Evolutionary conservation across 2,329 filamentous ascomycete species (phyloP).

Genomic region (Talaromyces sp.): DNA sequence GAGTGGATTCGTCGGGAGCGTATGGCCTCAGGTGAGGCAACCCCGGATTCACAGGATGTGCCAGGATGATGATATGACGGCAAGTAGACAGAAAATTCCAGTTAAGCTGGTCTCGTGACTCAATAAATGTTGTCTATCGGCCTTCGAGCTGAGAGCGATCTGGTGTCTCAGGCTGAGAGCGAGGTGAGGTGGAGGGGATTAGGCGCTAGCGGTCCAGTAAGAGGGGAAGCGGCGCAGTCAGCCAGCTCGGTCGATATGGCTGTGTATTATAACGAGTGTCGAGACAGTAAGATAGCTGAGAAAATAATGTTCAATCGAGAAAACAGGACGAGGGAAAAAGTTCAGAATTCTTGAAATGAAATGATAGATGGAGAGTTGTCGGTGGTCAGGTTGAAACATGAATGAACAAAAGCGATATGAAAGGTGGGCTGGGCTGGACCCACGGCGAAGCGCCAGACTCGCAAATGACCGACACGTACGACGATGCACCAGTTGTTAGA

Average conservation of each 20-base stretch:
- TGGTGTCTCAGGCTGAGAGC: slow-evolving; percentile 1
- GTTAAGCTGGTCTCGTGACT: neutral
- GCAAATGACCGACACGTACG: neutral
- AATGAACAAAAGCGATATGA: neutral
- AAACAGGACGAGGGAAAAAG: neutral
- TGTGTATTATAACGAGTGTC: neutral
- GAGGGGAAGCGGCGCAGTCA: slow-evolving; percentile 10
- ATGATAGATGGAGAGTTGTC: neutral
- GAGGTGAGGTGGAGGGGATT: neutral
- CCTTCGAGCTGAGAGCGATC: neutral
- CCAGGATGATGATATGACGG: neutral
- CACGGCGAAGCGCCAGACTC: slow-evolving; percentile 15
- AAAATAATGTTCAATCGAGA: neutral
- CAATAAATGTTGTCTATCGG: neutral
- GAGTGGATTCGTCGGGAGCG: neutral
- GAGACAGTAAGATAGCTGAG: neutral
- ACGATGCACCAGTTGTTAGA: neutral
- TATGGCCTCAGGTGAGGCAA: slow-evolving; percentile 9
- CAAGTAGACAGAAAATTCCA: neutral
- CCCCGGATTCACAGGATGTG: neutral
- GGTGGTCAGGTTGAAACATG: neutral
- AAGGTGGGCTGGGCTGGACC: slow-evolving; percentile 11
- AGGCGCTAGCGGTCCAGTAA: slow-evolving; percentile 4
- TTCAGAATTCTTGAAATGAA: neutral
- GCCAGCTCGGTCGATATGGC: neutral